Evolutionary conservation across 179 eudicot species (phyloP).

Genomic region (Silene coronaria): DNA sequence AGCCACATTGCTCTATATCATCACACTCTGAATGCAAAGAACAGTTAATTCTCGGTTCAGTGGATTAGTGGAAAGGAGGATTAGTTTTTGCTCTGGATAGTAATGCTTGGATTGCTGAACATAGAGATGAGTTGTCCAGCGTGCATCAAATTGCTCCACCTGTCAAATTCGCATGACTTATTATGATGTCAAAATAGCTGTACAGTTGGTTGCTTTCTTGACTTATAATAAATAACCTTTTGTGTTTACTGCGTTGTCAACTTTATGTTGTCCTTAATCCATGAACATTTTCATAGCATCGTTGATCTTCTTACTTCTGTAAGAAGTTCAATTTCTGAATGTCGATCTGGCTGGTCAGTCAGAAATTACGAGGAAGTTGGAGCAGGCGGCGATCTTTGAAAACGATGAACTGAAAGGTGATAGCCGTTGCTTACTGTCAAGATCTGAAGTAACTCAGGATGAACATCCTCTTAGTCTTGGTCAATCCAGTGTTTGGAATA

Average conservation of each 20-base stretch:
- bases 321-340: conserved; percentile 40
- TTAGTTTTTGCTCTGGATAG: background rate
- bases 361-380: conserved; percentile 79
- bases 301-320: conserved; percentile 11
- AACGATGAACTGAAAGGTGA: conserved; percentile 38
- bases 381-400: conserved; percentile 43
- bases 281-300: conserved; percentile 2
- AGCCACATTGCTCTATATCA: background rate
- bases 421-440: conserved; percentile 54
- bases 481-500: conserved; percentile 84
- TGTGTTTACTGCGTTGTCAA: background rate
- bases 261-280: background rate
- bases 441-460: conserved; percentile 68
- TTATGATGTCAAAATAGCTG: background rate
- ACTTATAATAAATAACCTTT: background rate
- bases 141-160: background rate
- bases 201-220: background rate
- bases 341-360: conserved; percentile 91
- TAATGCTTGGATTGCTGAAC: background rate
- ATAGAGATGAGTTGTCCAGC: background rate
- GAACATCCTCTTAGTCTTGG: conserved; percentile 98
- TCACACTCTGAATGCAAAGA: background rate
- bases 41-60: background rate
- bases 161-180: background rate
- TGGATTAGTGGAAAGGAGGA: background rate